A percentile compares a stretch with the other conserved stretches of the same genome.
Evolutionary conservation across 2,329 filamentous ascomycete species (phyloP).

Genomic region (Berkeleyomyces rouxiae): DNA sequence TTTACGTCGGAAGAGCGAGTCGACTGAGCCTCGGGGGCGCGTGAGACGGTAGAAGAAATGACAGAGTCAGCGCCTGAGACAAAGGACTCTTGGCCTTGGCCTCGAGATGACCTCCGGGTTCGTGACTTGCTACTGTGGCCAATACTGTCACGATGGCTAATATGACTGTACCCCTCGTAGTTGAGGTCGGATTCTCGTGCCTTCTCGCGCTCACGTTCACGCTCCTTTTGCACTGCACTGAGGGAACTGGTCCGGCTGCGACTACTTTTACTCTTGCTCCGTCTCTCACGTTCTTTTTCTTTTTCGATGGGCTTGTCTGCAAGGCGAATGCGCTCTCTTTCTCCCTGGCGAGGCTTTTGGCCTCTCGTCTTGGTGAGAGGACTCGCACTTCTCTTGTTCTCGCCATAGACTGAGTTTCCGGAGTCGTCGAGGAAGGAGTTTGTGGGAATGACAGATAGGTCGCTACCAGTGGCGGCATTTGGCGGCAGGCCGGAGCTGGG

Average conservation of each 20-base stretch:
- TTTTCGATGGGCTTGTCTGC: conserved; percentile 19
- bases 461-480: conserved; percentile 52
- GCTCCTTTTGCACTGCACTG: conserved; percentile 17
- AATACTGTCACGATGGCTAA: conserved; percentile 12
- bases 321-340: conserved; percentile 11
- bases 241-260: conserved; percentile 25
- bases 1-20: conserved; percentile 50
- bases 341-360: conserved; percentile 29
- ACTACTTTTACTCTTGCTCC: conserved; percentile 11
- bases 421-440: conserved; percentile 47
- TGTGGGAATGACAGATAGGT: conserved; percentile 62
- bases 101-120: conserved; percentile 25
- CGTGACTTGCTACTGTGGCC: conserved; percentile 5
- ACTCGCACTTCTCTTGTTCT: conserved; percentile 8
- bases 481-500: conserved; percentile 31
- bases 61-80: conserved; percentile 38
- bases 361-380: conserved; percentile 18
- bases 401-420: conserved; percentile 24
- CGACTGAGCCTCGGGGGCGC: conserved; percentile 40
- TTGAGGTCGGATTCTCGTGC: not conserved
- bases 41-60: conserved; percentile 35
- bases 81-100: conserved; percentile 31
- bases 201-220: conserved; percentile 4
- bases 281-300: conserved; percentile 35
- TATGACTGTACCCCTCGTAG: conserved; percentile 4